These are phyloP conservation scores for Rhodotorula diobovata DNA, from an alignment of 768 basidiomycete genomes.

Conservation along the genomic window DNA sequence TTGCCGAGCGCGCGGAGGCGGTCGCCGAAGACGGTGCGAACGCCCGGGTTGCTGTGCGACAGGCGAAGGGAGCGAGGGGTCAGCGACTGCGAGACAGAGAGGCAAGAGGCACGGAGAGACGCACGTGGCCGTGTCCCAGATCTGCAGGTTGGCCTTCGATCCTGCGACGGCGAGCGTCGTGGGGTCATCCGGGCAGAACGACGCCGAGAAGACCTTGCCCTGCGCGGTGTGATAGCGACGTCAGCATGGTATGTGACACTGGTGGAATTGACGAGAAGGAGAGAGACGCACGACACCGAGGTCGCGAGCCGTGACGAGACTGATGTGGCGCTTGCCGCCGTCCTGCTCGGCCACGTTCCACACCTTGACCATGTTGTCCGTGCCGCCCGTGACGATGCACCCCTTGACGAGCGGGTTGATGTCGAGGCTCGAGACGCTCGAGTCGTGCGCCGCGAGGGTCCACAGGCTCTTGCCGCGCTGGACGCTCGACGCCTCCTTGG, in stretches of 20 bases:
- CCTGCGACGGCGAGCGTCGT: constrained; percentile 91
- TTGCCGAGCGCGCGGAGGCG: constrained; percentile 55
- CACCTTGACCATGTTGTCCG: constrained; percentile 83
- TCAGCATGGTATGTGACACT: too few species aligned
- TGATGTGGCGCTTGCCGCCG: constrained; percentile 66
- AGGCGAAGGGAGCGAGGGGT: background rate
- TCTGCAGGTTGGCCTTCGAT: constrained; percentile 84
- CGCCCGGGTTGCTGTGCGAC: constrained; percentile 59
- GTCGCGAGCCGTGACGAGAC: constrained; percentile 78
- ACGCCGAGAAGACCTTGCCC: constrained; percentile 93
- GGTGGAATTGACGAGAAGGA: background rate
- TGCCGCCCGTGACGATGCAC: constrained; percentile 86
- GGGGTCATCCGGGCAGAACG: constrained; percentile 90
- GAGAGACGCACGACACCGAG: constrained; percentile 68
- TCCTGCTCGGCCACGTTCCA: constrained; percentile 74
- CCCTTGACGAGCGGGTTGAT: constrained; percentile 85
- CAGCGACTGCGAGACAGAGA: background rate
- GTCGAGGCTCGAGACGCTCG: constrained; percentile 80
- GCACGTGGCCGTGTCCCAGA: constrained; percentile 82
- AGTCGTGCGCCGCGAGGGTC: constrained; percentile 89
- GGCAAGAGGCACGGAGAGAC: background rate
- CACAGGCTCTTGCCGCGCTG: constrained; percentile 58
- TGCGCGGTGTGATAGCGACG: constrained; percentile 45
- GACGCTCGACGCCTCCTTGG: constrained; percentile 50
- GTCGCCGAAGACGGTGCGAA: constrained; percentile 71